Evolutionary conservation across 2,329 filamentous ascomycete species (phyloP), one percentile per base, ranked within the genome.

Genomic region (Phaeosphaeriaceae sp.): DNA sequence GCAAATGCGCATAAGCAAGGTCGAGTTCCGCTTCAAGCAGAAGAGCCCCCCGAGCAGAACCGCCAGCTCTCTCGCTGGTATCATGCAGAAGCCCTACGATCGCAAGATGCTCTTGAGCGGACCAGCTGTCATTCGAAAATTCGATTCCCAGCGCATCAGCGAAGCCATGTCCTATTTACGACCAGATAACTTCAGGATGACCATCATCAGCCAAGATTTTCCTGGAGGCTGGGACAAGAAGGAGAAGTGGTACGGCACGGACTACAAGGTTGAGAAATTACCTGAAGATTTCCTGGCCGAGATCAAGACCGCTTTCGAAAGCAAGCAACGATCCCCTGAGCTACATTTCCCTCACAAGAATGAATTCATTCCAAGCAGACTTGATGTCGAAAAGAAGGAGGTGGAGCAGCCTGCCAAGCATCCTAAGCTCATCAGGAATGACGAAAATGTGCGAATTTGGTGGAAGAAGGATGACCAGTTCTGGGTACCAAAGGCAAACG

Each of bases 381-480:
- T 99, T 3, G 92, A 97, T 52, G 95, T 99, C 1, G 93, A 97
- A 76, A 97, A 95, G 84, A 96, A 92, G 78, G 91, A 96, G 36
- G 85, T 95, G n/a, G 83, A 87, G 24, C 86, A 91, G 66, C 90
- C 93, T 1, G 82, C 89, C 0, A 85, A 90, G 54, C 83, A 88
- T 0, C 95, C 95, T 0, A 90, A 89, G 60, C 83, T 99, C 22
- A 89, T 99, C 61, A 89, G 93, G 65, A 93, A 96, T 68, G 94
- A 97, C 66, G 84, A 89, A 6, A 81, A 88, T 33, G 88, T 91
- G 0, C 88, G 93, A 27, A 90, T 92, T 2, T 99, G 95, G 95
- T 97, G 89, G 83, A 99, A 99, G 83, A 98, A 98, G 79, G 95
- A 99, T 70, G 95, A 99, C 69, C 93, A 89, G 0, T 99, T 98